phyloP scores from a whole-genome alignment of 2,329 filamentous ascomycete genomes.

The Sodiomyces alkalinus region DNA sequence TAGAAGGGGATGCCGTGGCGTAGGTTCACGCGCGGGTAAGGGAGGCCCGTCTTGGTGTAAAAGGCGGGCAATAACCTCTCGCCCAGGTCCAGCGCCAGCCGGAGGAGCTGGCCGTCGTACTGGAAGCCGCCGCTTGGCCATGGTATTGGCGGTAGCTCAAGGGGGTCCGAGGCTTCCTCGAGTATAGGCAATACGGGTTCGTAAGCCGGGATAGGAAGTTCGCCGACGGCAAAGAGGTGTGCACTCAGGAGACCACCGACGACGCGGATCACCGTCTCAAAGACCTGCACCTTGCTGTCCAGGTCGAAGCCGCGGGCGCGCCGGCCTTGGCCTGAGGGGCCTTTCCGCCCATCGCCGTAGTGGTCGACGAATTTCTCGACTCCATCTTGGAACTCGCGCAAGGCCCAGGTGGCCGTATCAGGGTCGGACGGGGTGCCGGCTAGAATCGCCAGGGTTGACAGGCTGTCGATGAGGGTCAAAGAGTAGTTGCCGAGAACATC shows the following conservation, averaged over 20 bases:
- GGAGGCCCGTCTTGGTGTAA: slow-evolving; percentile 77
- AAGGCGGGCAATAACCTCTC: slow-evolving; percentile 81
- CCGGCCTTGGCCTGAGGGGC: slow-evolving; percentile 52
- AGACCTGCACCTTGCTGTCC: slow-evolving; percentile 96
- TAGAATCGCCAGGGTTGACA: slow-evolving; percentile 86
- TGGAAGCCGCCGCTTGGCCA: slow-evolving; percentile 60
- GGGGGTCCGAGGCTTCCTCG: slow-evolving; percentile 18
- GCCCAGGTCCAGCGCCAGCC: slow-evolving; percentile 77
- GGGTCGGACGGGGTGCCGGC: slow-evolving; percentile 54
- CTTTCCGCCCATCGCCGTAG: slow-evolving; percentile 71
- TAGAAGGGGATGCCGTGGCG: slow-evolving; percentile 88
- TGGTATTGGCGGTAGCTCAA: slow-evolving; percentile 38
- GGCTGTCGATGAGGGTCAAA: slow-evolving; percentile 83
- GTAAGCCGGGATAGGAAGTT: slow-evolving; percentile 76
- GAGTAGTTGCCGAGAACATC: slow-evolving; percentile 97
- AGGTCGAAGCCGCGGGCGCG: slow-evolving; percentile 76
- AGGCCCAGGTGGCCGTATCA: slow-evolving; percentile 42
- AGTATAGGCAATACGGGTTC: slow-evolving; percentile 25
- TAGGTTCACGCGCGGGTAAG: slow-evolving; percentile 88
- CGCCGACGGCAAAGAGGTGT: slow-evolving; percentile 83
- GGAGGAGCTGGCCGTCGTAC: slow-evolving; percentile 80
- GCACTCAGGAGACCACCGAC: slow-evolving; percentile 83
- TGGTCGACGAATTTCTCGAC: slow-evolving; percentile 60
- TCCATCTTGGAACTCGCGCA: slow-evolving; percentile 66
- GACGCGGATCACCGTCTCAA: slow-evolving; percentile 92